Evolutionary conservation across 768 basidiomycete genomes (phyloP).

Genomic region (Gautieria morchelliformis): DNA sequence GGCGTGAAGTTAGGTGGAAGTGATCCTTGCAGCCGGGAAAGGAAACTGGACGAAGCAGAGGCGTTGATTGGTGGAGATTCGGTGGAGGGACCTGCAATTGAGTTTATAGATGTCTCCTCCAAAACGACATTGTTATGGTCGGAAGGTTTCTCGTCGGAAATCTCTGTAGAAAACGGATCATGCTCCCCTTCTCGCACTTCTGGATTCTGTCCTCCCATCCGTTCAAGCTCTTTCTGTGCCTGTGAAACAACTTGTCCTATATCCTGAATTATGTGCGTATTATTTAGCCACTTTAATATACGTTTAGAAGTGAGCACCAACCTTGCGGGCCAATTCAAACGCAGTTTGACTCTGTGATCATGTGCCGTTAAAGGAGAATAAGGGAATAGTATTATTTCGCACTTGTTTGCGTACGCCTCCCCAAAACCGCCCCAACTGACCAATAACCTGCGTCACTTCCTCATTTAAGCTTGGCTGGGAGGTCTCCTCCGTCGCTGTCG

Average conservation of each 20-base stretch:
- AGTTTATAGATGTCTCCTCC: constrained; percentile 12
- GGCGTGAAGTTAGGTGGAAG: constrained; percentile 57
- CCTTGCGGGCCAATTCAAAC: constrained; percentile 55
- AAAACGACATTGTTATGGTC: constrained; percentile 20
- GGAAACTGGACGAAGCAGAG: constrained; percentile 35
- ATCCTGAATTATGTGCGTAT: constrained; percentile 27
- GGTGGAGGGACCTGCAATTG: constrained; percentile 7
- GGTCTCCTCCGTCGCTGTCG: neutral
- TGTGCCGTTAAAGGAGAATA: neutral
- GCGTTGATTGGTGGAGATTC: constrained; percentile 2
- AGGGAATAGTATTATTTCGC: constrained; percentile 14
- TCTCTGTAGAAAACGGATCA: constrained; percentile 9
- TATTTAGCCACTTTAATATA: constrained; percentile 1
- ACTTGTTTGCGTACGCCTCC: constrained; percentile 88
- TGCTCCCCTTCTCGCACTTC: constrained; percentile 8
- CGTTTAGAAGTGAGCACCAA: neutral
- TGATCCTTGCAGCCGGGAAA: constrained; percentile 63
- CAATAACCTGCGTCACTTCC: constrained; percentile 82
- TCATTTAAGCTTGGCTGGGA: constrained; percentile 44
- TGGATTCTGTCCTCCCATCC: constrained; percentile 40
- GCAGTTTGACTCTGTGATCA: constrained; percentile 53
- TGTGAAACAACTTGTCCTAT: constrained; percentile 63
- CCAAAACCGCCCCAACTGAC: constrained; percentile 83
- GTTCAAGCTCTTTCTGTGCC: constrained; percentile 68
- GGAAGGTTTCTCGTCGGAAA: constrained; percentile 13